Conservation (phyloP, 1,284 basidiomycete genomes). For the Ganoderma resinaceum region DNA sequence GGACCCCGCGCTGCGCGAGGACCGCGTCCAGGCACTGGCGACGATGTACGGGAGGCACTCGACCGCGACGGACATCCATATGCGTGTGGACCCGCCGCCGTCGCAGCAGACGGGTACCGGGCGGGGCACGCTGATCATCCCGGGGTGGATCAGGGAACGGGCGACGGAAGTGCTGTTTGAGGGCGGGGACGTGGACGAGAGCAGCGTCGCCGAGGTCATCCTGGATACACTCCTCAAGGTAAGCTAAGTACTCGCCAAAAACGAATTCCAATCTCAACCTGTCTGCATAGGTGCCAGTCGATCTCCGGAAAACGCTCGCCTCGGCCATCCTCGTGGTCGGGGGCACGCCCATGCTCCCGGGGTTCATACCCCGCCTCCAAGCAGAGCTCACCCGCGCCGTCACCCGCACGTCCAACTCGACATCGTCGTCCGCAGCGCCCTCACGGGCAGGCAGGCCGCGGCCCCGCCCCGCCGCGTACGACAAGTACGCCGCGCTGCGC, state of each 20-base stretch:
- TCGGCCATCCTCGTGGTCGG: slow-evolving; percentile 87
- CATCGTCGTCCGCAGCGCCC: slow-evolving; percentile 40
- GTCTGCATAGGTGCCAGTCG: slow-evolving; percentile 77
- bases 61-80: slow-evolving; percentile 72
- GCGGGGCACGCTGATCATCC: slow-evolving; percentile 82
- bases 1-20: slow-evolving; percentile 48
- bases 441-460: slow-evolving; percentile 44
- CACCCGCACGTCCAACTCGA: slow-evolving; percentile 46
- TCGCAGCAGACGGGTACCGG: slow-evolving; percentile 74
- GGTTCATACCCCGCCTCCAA: slow-evolving; percentile 88
- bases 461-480: slow-evolving; percentile 58
- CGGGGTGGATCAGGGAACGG: slow-evolving; percentile 94
- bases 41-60: slow-evolving; percentile 76
- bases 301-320: slow-evolving; percentile 83
- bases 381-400: slow-evolving; percentile 74
- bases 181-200: slow-evolving; percentile 86
- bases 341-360: slow-evolving; percentile 91
- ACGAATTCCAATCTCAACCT: background rate
- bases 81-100: slow-evolving; percentile 69
- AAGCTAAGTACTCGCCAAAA: slow-evolving; percentile 9
- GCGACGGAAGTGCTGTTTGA: slow-evolving; percentile 93
- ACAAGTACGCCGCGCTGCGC: slow-evolving; percentile 77
- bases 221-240: slow-evolving; percentile 84
- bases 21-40: slow-evolving; percentile 67
- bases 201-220: slow-evolving; percentile 82